Conservation (phyloP, 257 asterid species). For the Lithospermum erythrorhizon region DNA sequence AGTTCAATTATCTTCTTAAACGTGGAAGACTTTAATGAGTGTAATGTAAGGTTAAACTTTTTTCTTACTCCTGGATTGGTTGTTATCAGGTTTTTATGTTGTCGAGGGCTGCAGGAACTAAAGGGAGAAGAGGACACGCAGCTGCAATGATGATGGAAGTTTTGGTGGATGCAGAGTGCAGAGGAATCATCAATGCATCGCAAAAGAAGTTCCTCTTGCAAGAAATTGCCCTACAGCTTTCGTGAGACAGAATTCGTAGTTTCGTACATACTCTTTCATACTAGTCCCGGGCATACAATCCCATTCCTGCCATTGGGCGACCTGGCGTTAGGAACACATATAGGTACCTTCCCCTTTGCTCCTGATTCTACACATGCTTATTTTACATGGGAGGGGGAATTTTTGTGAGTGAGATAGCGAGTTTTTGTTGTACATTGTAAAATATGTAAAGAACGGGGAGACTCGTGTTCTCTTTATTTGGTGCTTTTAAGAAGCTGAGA, state of each 20-base stretch:
- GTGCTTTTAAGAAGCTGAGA: no score
- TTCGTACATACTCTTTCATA: not conserved
- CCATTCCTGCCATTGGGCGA: not conserved
- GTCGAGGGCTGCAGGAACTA: conserved; percentile 51
- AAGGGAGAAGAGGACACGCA: conserved; percentile 72
- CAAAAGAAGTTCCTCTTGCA: conserved; percentile 72
- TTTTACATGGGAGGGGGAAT: no score
- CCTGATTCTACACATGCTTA: no score
- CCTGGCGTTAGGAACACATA: no score
- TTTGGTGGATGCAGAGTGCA: conserved; percentile 69
- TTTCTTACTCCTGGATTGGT: not conserved
- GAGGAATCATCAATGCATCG: conserved; percentile 53
- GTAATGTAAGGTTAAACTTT: not conserved
- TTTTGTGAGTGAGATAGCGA: no score
- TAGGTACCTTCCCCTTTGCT: no score
- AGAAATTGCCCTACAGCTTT: conserved; percentile 67
- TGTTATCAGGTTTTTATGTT: conserved; percentile 55
- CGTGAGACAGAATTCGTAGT: conserved; percentile 19
- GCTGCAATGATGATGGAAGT: conserved; percentile 83
- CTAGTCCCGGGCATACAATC: not conserved
- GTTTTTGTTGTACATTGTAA: no score
- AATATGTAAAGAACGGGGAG: no score
- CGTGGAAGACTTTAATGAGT: no score
- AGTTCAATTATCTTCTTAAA: no score
- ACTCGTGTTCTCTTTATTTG: no score